These are phyloP conservation scores for Tetrahymena borealis DNA, from an alignment of 73 alveolate genomes.

Conservation along the genomic window DNA sequence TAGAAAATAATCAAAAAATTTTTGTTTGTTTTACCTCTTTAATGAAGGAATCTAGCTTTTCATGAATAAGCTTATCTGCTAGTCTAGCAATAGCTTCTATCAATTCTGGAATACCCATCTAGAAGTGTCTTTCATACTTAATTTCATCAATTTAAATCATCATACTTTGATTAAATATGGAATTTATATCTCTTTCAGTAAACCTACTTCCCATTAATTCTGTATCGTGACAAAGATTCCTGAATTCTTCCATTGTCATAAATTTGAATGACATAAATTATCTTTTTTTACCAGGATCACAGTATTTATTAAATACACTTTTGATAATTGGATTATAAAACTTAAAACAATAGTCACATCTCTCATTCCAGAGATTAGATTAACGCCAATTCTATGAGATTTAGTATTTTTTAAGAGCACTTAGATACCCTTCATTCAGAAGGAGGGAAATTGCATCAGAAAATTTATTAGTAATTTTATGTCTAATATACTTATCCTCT, in stretches of 20 bases:
- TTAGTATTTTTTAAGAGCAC: not conserved
- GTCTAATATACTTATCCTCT: conserved; percentile 27
- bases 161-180: conserved; percentile 42
- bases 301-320: conserved; percentile 23
- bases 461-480: conserved; percentile 12
- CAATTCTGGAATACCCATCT: conserved; percentile 47
- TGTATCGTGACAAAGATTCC: conserved; percentile 13
- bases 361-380: conserved; percentile 44
- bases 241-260: conserved; percentile 37
- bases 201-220: conserved; percentile 28
- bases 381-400: not conserved
- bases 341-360: conserved; percentile 42
- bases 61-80: conserved; percentile 41
- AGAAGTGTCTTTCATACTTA: conserved; percentile 38
- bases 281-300: conserved; percentile 32
- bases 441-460: not conserved
- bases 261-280: conserved; percentile 38
- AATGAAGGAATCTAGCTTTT: not conserved
- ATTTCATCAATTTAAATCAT: conserved; percentile 51
- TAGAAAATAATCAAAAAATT: too few relatives aligned
- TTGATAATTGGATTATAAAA: conserved; percentile 9
- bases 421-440: not conserved
- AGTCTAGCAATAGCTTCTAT: conserved; percentile 54
- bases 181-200: conserved; percentile 41
- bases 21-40: not conserved